A percentile compares a stretch with the other conserved stretches of the same genome.
Conservation (phyloP, 1,139 yeast species). For the Yamadazyma sp. region DNA sequence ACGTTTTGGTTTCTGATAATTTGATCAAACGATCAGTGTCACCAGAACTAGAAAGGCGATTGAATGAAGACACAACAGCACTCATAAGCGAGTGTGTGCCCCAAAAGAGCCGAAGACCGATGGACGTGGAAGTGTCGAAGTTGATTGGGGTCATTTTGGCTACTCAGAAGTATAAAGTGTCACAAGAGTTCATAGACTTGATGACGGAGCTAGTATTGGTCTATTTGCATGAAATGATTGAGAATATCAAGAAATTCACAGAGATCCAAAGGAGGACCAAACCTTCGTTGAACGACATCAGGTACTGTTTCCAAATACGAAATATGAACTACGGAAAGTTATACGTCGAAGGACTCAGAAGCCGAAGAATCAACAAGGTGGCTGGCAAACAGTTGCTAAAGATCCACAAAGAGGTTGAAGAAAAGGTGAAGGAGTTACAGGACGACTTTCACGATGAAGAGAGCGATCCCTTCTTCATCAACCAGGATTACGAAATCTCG, state of each 20-base stretch:
- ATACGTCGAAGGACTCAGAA: constrained; percentile 32
- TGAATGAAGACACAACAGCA: constrained; percentile 2
- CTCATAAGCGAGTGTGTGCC: constrained; percentile 2
- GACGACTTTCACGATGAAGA: constrained; percentile 5
- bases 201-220: constrained; percentile 48
- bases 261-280: constrained; percentile 66
- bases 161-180: constrained; percentile 33
- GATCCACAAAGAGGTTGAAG: constrained; percentile 8
- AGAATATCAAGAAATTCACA: constrained; percentile 52
- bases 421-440: constrained; percentile 4
- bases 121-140: constrained; percentile 38
- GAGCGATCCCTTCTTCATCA: constrained; percentile 40
- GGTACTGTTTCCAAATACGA: constrained; percentile 47
- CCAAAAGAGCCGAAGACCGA: constrained; percentile 19
- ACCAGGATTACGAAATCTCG: constrained; percentile 51
- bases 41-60: constrained; percentile 1
- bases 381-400: constrained; percentile 5
- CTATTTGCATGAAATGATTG: constrained; percentile 50
- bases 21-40: constrained; percentile 1
- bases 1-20: constrained; percentile 2
- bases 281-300: constrained; percentile 61
- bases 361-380: constrained; percentile 1
- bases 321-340: constrained; percentile 47
- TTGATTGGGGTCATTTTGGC: constrained; percentile 36
- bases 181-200: constrained; percentile 47